Percentiles rank a stretch among this genome's conserved stretches.
These are phyloP conservation scores for Phanerochaete sordida DNA, from an alignment of 768 basidiomycete species.

Conservation along the genomic window DNA sequence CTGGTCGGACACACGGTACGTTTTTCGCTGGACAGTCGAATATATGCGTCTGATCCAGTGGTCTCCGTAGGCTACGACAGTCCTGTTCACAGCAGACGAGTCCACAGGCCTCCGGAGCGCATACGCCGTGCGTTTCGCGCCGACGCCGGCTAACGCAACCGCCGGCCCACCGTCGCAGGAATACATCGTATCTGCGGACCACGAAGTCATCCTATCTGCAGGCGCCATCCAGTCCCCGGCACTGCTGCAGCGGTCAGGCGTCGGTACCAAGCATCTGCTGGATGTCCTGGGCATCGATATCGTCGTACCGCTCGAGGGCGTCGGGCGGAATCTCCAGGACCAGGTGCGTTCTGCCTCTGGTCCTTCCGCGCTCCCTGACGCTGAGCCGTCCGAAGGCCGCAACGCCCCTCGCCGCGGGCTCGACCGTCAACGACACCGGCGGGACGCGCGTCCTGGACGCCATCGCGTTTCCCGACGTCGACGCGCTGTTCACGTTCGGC, in stretches of 20 bases:
- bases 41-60: too few species aligned
- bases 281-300: conserved; percentile 44
- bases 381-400: neutral
- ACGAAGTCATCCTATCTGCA: conserved; percentile 52
- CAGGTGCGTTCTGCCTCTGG: conserved; percentile 23
- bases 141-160: neutral
- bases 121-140: neutral
- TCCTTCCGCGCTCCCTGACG: too few species aligned
- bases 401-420: neutral
- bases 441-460: conserved; percentile 28
- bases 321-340: conserved; percentile 57
- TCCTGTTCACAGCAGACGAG: neutral
- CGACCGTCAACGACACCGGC: neutral
- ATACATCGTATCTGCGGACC: conserved; percentile 39
- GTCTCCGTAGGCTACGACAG: neutral
- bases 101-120: neutral
- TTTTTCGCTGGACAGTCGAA: too few species aligned
- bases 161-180: neutral
- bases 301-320: conserved; percentile 41
- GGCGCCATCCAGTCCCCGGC: conserved; percentile 45
- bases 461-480: conserved; percentile 50
- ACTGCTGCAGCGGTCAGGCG: conserved; percentile 50
- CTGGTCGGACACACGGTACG: conserved; percentile 24
- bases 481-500: conserved; percentile 39
- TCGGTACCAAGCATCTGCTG: conserved; percentile 47